Conservation (phyloP, 1,139 yeast species). For the Nakaseomyces sp. region DNA sequence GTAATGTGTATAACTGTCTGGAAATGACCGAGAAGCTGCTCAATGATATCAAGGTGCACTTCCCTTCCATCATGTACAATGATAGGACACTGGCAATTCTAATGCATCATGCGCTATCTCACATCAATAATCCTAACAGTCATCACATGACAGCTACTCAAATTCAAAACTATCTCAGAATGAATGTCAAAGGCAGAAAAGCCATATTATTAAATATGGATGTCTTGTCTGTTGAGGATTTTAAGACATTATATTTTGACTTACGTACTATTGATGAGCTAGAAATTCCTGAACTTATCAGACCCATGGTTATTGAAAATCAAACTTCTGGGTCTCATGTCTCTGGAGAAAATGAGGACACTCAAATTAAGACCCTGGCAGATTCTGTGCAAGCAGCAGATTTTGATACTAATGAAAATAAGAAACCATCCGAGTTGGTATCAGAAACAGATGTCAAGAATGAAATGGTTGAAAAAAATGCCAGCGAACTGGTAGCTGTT, state of each 20-base stretch:
- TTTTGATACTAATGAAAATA: not conserved
- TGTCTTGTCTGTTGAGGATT: conserved; percentile 57
- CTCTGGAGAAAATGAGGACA: not conserved
- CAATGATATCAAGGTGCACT: conserved; percentile 28
- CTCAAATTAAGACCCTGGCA: not conserved
- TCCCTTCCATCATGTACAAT: conserved; percentile 34
- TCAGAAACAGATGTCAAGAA: conserved; percentile 16
- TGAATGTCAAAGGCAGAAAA: conserved; percentile 20
- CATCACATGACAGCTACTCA: not conserved
- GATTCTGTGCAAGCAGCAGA: not conserved
- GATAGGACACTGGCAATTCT: conserved; percentile 39
- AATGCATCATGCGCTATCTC: conserved; percentile 33
- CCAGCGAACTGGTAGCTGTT: conserved; percentile 54
- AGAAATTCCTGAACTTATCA: conserved; percentile 7
- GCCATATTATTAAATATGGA: conserved; percentile 58
- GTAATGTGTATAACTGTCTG: conserved; percentile 25
- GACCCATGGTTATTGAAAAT: conserved; percentile 29
- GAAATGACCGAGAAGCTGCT: conserved; percentile 26
- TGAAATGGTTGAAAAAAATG: conserved; percentile 42
- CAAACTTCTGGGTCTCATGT: conserved; percentile 7
- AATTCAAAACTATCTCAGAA: conserved; percentile 18
- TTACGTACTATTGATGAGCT: conserved; percentile 7
- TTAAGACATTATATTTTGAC: conserved; percentile 30
- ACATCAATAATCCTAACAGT: not conserved
- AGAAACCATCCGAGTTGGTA: not conserved